A percentile compares a stretch with the other conserved stretches of the same genome.
These are phyloP conservation scores for Theobroma cacao DNA, from an alignment of 345 rosid genomes.

Conservation along the genomic window DNA sequence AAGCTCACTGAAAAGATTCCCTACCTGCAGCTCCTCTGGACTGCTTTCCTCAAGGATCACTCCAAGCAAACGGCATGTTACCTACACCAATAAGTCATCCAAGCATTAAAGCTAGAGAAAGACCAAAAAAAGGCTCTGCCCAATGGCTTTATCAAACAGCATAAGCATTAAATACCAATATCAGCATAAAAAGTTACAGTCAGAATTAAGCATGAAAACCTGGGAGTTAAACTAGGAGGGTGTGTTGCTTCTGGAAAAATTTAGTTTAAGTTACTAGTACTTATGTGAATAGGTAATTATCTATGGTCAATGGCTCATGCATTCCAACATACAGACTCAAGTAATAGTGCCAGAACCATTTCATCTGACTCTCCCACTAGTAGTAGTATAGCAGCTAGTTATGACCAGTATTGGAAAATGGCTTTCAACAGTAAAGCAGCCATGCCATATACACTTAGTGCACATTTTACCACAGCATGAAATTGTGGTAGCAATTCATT, in stretches of 20 bases:
- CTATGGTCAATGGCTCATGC: background rate
- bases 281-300: background rate
- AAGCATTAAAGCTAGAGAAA: background rate
- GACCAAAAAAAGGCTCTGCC: background rate
- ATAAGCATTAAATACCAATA: background rate
- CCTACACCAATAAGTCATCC: slow-evolving; percentile 35
- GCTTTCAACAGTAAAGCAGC: background rate
- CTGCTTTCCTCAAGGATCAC: slow-evolving; percentile 13
- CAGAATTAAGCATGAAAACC: background rate
- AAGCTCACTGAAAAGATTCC: background rate
- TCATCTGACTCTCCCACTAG: background rate
- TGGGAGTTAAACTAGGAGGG: background rate
- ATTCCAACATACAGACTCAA: background rate
- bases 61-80: slow-evolving; percentile 72
- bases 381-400: background rate
- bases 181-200: background rate
- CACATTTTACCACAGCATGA: background rate
- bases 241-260: background rate
- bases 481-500: background rate
- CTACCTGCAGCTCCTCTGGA: slow-evolving; percentile 10
- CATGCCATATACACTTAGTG: background rate
- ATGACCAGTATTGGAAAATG: background rate
- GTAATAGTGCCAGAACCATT: background rate
- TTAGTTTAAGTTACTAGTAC: background rate
- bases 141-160: background rate